Percentiles rank a stretch among this genome's conserved stretches.
Evolutionary conservation across 768 basidiomycete species (phyloP).

Genomic region (Pleurotus eryngii): DNA sequence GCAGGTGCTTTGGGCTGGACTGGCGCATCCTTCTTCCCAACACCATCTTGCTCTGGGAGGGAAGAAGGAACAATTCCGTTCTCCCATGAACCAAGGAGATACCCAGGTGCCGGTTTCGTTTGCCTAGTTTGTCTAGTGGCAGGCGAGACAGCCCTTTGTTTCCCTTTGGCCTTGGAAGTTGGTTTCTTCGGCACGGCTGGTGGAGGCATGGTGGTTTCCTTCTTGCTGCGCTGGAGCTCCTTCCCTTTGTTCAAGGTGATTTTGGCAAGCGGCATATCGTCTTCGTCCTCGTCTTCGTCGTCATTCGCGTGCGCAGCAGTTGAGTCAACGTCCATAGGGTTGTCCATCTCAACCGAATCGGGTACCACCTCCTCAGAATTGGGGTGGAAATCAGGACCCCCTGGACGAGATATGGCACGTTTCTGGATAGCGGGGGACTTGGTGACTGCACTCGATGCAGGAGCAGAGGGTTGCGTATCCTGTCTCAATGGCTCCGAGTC

Average conservation of each 20-base stretch:
- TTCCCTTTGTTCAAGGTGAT: conserved; percentile 21
- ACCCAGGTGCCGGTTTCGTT: conserved; percentile 3
- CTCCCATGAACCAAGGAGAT: conserved; percentile 27
- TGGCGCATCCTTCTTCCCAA: neutral
- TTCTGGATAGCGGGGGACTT: conserved; percentile 7
- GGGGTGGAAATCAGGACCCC: conserved; percentile 7
- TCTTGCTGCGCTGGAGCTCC: conserved; percentile 1
- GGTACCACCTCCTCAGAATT: conserved; percentile 20
- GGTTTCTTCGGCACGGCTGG: neutral
- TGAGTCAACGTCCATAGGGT: conserved; percentile 12
- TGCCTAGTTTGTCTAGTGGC: conserved; percentile 3
- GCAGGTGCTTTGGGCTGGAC: neutral
- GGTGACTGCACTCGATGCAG: neutral
- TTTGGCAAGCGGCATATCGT: conserved; percentile 43
- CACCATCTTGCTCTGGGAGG: conserved; percentile 49
- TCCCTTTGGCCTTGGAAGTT: neutral
- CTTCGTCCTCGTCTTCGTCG: conserved; percentile 35
- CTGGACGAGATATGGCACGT: neutral
- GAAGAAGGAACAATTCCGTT: conserved; percentile 52
- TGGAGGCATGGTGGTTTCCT: neutral
- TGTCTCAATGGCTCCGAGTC: conserved; percentile 58
- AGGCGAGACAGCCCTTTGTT: neutral
- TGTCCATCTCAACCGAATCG: conserved; percentile 23
- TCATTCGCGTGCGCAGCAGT: conserved; percentile 17
- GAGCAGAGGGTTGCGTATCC: conserved; percentile 10